Base-by-base conservation (phyloP, 2,329 filamentous ascomycete genomes). In the Aspergillus versicolor region DNA sequence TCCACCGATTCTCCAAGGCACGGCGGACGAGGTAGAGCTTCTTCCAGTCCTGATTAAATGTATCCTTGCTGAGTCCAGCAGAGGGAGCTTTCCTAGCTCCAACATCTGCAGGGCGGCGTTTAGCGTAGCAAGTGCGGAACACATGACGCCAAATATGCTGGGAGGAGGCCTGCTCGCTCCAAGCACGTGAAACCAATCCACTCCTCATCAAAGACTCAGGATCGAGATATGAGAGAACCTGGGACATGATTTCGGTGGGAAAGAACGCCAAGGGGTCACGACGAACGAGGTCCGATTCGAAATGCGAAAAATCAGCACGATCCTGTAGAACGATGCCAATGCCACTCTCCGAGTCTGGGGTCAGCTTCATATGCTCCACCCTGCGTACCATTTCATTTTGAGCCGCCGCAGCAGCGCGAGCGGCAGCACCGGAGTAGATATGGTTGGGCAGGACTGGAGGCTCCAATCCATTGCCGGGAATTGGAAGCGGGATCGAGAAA, bases 1-100 rank as follows among this genome's bases (percentile, higher is more conserved):
- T 87, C 94, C 94, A 99, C 61, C 90, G 86, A 63, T 82, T 79
- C 65, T 91, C 88, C 60, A 99, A 82, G 61, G 89, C 83, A 59
- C 87, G 84, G 64, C 90, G 88, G 44, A 90, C 88, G 65, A 86
- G 81, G 73, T 92, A 96, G 71, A 97, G 90, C 63, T 86, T 84
- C 75, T 89, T 91, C 91, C 92, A 99, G 70, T 96, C 83, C 64
- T 90, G 90, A 38, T 82, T 81, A 4, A 86, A 86, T 58, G 69
- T 62, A 34, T 74, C 71, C 62, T 79, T 80, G 46, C 85, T 85
- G 34, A 82, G 70, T 4, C 85, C 86, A 12, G 74, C 70, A 24
- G 80, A 79, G 46, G 80, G 81, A 64, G 82, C 82, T 65, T 75
- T 74, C 60, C 76, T 72, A 34, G 68, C 74, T n/a, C 65, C 52